Percentiles rank a stretch among this genome's conserved stretches.
phyloP scores from a whole-genome alignment of 768 basidiomycete species.

The Galerina marginata region DNA sequence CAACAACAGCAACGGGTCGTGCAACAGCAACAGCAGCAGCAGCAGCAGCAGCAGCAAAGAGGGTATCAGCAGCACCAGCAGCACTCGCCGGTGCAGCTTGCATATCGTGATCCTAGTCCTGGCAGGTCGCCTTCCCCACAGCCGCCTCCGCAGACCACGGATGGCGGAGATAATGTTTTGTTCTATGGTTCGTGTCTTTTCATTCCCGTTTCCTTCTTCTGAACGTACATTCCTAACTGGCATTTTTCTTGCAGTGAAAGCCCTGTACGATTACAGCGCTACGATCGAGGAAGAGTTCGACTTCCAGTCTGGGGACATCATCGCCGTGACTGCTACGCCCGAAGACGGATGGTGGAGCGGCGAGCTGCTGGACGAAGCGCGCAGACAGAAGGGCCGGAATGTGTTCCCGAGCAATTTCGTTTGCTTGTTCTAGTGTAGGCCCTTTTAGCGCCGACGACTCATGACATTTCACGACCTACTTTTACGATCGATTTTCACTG shows the following conservation, averaged over 20 bases:
- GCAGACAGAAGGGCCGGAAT: conserved; percentile 72
- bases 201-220: not conserved
- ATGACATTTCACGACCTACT: not conserved
- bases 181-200: conserved; percentile 77
- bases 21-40: conserved; percentile 37
- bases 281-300: conserved; percentile 94
- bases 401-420: conserved; percentile 93
- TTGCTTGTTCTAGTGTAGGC: conserved; percentile 62
- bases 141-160: conserved; percentile 63
- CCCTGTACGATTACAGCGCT: conserved; percentile 85
- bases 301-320: conserved; percentile 94
- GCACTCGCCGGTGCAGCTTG: conserved; percentile 35
- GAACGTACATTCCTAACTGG: not conserved
- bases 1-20: conserved; percentile 20
- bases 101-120: conserved; percentile 51
- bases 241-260: conserved; percentile 64
- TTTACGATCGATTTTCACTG: not conserved
- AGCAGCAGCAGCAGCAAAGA: conserved; percentile 29
- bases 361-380: conserved; percentile 75
- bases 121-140: conserved; percentile 48
- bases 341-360: conserved; percentile 99
- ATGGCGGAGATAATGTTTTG: conserved; percentile 80
- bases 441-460: not conserved
- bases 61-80: conserved; percentile 35
- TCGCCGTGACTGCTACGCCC: conserved; percentile 92